Conservation (phyloP, 371 early-diverging fungal genomes). For the Mucor circinelloides region DNA sequence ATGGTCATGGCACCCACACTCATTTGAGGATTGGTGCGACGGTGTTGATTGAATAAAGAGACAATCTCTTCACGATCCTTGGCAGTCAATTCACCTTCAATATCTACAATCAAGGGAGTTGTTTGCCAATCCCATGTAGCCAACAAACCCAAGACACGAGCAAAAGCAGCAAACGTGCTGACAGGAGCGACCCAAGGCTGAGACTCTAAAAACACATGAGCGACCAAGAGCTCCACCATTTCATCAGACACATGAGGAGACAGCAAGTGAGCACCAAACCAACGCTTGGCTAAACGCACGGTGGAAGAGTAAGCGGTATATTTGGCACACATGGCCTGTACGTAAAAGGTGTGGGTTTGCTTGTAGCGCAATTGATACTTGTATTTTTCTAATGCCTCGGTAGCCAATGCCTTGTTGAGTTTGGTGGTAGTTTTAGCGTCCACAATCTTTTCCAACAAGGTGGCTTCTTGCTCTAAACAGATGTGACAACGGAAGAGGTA, state of each 20-base stretch:
- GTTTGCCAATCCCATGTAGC: constrained; percentile 74
- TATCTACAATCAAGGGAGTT: constrained; percentile 78
- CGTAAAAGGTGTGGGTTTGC: constrained; percentile 65
- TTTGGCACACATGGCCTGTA: constrained; percentile 72
- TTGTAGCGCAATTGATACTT: constrained; percentile 53
- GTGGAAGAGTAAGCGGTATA: constrained; percentile 71
- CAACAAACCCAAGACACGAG: constrained; percentile 73
- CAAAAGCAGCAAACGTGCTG: constrained; percentile 70
- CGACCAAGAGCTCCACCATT: constrained; percentile 62
- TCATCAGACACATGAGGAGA: constrained; percentile 63
- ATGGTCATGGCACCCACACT: constrained; percentile 65
- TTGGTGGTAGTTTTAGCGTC: constrained; percentile 48
- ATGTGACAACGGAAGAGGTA: constrained; percentile 79
- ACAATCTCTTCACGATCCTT: constrained; percentile 49
- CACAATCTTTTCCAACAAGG: constrained; percentile 59
- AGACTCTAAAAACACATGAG: constrained; percentile 65
- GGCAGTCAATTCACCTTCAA: constrained; percentile 61
- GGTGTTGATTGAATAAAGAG: constrained; percentile 46
- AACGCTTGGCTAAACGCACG: constrained; percentile 84
- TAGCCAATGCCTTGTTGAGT: constrained; percentile 46
- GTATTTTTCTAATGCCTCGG: constrained; percentile 55
- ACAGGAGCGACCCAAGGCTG: constrained; percentile 65
- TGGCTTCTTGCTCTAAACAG: constrained; percentile 70
- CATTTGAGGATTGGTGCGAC: constrained; percentile 43
- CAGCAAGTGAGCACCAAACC: constrained; percentile 80